Conservation (phyloP, 2,329 filamentous ascomycete species). For the Fusarium virguliforme region DNA sequence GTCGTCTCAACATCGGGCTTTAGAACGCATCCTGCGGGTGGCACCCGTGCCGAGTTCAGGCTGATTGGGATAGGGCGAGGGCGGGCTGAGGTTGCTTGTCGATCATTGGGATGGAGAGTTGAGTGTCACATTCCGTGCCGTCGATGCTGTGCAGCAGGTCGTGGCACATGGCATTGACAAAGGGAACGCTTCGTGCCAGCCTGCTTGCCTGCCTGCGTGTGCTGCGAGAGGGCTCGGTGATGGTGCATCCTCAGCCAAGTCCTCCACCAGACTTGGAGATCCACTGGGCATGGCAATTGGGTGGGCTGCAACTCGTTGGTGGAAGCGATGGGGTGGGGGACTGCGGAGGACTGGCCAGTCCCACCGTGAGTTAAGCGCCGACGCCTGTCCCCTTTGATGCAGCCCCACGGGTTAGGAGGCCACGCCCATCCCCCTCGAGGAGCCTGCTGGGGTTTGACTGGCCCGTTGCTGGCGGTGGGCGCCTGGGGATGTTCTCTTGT, state of each 20-base stretch:
- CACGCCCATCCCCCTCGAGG: conserved; percentile 47
- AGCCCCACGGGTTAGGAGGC: conserved; percentile 58
- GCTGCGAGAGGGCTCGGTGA: conserved; percentile 26
- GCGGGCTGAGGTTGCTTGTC: conserved; percentile 28
- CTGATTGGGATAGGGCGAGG: conserved; percentile 30
- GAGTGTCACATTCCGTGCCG: conserved; percentile 48
- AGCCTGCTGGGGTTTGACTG: conserved; percentile 43
- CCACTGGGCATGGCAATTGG: conserved; percentile 29
- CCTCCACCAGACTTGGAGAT: conserved; percentile 22
- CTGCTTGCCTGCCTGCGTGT: neutral
- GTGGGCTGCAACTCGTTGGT: conserved; percentile 58
- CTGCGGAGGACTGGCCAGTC: conserved; percentile 44
- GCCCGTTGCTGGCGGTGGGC: conserved; percentile 34
- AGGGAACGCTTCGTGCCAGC: conserved; percentile 17
- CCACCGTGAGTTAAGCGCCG: conserved; percentile 70
- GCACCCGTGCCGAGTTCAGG: conserved; percentile 22
- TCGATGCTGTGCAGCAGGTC: conserved; percentile 42
- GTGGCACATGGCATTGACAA: conserved; percentile 41
- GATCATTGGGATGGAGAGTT: conserved; percentile 39
- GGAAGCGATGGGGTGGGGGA: conserved; percentile 57
- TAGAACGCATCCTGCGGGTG: conserved; percentile 24
- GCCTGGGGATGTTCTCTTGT: conserved; percentile 39
- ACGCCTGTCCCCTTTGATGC: conserved; percentile 67
- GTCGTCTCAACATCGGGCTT: conserved; percentile 20
- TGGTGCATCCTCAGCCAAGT: conserved; percentile 8